A percentile compares a stretch with the other conserved stretches of the same genome.
Conservation (phyloP, 192 early-diverging fungal species). For the Pilobolus umbonatus region DNA sequence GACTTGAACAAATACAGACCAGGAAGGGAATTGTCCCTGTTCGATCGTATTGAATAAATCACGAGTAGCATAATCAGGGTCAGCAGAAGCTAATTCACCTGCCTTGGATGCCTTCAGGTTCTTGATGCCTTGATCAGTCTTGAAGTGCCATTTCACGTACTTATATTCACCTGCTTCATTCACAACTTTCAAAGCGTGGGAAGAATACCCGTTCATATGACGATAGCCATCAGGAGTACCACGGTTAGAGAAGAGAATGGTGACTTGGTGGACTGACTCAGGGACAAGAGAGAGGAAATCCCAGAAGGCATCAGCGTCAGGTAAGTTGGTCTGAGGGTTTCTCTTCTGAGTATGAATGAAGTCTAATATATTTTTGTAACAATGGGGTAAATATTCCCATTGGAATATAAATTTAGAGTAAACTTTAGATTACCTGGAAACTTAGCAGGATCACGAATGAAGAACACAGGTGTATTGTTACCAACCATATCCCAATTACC, state of each 20-base stretch:
- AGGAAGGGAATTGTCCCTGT: slow-evolving; percentile 62
- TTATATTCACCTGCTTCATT: slow-evolving; percentile 58
- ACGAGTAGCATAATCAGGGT: slow-evolving; percentile 73
- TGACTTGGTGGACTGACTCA: slow-evolving; percentile 77
- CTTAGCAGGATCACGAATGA: slow-evolving; percentile 74
- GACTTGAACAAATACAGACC: slow-evolving; percentile 70
- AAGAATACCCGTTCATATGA: slow-evolving; percentile 80
- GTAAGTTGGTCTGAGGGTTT: slow-evolving; percentile 70
- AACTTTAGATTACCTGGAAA: slow-evolving; percentile 47
- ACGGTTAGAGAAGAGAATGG: slow-evolving; percentile 80
- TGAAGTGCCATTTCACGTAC: slow-evolving; percentile 88
- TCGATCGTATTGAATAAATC: slow-evolving; percentile 75
- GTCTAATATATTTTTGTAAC: slow-evolving; percentile 31
- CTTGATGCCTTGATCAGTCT: slow-evolving; percentile 75
- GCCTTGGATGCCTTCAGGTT: slow-evolving; percentile 63
- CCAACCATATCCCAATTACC: slow-evolving; percentile 82
- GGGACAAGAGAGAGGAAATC: slow-evolving; percentile 75
- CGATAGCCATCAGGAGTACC: slow-evolving; percentile 76
- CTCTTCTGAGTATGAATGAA: slow-evolving; percentile 85
- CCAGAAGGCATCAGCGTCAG: slow-evolving; percentile 68
- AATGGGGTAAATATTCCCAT: background rate
- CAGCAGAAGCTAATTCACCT: slow-evolving; percentile 44
- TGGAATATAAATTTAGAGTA: background rate
- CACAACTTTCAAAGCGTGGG: slow-evolving; percentile 74
- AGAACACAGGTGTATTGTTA: slow-evolving; percentile 83